phyloP scores from a whole-genome alignment of 208 protist genomes.

The Angomonas desouzai region DNA sequence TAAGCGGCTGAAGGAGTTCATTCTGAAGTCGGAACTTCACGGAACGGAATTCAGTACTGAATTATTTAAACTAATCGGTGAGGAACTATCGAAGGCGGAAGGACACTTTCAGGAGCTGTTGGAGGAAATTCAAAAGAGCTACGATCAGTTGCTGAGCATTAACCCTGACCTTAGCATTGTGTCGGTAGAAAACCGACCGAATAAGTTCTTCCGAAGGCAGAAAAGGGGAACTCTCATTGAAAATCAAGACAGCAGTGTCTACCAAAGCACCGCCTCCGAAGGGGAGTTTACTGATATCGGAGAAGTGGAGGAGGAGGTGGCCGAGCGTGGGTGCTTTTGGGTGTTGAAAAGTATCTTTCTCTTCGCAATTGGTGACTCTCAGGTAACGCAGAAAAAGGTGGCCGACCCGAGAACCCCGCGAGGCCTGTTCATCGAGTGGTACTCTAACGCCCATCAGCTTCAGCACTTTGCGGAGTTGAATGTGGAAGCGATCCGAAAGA shows the following conservation, averaged over 20 bases:
- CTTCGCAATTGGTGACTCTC: conserved; percentile 77
- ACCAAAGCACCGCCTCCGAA: conserved; percentile 25
- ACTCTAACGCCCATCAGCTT: conserved; percentile 84
- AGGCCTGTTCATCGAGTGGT: conserved; percentile 80
- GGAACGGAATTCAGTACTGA: conserved; percentile 69
- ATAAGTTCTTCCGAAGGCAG: conserved; percentile 58
- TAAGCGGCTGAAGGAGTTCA: conserved; percentile 84
- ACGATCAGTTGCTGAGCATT: conserved; percentile 64
- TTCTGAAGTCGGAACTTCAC: conserved; percentile 62
- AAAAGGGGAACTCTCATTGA: conserved; percentile 19
- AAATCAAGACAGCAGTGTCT: conserved; percentile 31
- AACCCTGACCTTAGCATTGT: conserved; percentile 46
- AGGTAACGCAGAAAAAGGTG: conserved; percentile 52
- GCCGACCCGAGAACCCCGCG: conserved; percentile 58
- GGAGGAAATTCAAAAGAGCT: conserved; percentile 59
- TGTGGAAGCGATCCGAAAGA: conserved; percentile 81
- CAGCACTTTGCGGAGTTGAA: conserved; percentile 90
- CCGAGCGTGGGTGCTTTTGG: conserved; percentile 21
- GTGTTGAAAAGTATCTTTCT: conserved; percentile 67
- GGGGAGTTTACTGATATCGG: conserved; percentile 30
- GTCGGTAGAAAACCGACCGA: conserved; percentile 19
- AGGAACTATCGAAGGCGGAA: conserved; percentile 75
- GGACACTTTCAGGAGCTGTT: conserved; percentile 71
- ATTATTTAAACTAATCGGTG: conserved; percentile 65
- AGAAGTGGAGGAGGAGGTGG: conserved; percentile 17